Evolutionary conservation across 2,329 filamentous ascomycete species (phyloP), one percentile per base, ranked within the genome.

Genomic region (Bipolaris sorokiniana): DNA sequence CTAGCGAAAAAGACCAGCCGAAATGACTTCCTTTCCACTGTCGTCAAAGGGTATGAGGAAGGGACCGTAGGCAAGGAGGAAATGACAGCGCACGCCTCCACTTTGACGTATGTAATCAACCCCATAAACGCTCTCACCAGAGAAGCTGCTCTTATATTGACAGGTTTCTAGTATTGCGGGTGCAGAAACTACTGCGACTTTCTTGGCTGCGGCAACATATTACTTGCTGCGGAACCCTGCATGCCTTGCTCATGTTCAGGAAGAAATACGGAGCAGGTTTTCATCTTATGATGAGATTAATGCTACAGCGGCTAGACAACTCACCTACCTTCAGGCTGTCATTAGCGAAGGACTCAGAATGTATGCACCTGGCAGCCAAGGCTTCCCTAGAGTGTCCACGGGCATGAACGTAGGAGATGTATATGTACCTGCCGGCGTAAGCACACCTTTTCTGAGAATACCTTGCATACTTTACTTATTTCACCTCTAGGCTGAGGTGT

Each of bases 41-140:
- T 49, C 7, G 15, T 16, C 20, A 22, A 26, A 3, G 38, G 38
- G 18, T 33, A 38, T 15, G 36, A 38, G 20, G n/a, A 18, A 38
- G 47, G 47, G 7, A 15, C 20, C 2, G n/a, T 49, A 15, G 16
- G 33, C 15, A 18, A 49, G 16, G 47, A 49, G 34, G 47, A 49
- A 22, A 28, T 49, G 47, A 40, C 47, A 3, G 47, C 47, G 10
- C 47, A 49, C 23, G 47, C 47, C 7, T 49, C 47, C 11, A 49
- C 47, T 9, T 28, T 49, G 34, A 16, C 38, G 47, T 49, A 38
- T 9, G 47, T 49, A 10, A 26, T 37, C 3, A 18, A 28, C 15
- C 20, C 7, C 23, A 26, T 1, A 9, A 7, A 9, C 2, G 1
- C 6, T 26, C 23, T 26, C 1, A 9, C 23, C 23, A 26, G 7